Percentiles rank a stretch among this genome's conserved stretches.
Conservation (phyloP, 192 early-diverging fungal genomes). For the Mortierella antarctica region DNA sequence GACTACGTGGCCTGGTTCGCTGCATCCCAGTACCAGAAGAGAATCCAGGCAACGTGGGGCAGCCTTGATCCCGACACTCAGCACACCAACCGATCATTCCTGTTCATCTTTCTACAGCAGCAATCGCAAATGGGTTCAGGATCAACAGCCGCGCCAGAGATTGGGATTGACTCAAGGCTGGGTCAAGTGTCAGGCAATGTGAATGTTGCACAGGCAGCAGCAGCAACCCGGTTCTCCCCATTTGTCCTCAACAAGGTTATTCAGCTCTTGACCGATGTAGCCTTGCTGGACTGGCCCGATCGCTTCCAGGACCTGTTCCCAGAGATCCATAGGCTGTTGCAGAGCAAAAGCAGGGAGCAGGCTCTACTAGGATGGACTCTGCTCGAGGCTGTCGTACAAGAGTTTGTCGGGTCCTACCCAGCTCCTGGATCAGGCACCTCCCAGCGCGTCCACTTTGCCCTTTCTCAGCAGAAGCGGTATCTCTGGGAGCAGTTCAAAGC, state of each 20-base stretch:
- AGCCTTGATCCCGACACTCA: conserved; percentile 30
- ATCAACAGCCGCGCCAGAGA: background rate
- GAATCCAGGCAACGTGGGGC: conserved; percentile 39
- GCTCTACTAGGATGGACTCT: conserved; percentile 43
- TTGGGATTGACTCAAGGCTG: background rate
- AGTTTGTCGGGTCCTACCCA: conserved; percentile 39
- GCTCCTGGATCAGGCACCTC: conserved; percentile 27
- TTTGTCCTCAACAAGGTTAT: conserved; percentile 50
- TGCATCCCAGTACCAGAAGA: conserved; percentile 47
- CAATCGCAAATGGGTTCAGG: conserved; percentile 20
- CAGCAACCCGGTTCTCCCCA: conserved; percentile 6
- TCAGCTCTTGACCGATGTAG: conserved; percentile 42
- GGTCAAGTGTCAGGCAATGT: background rate
- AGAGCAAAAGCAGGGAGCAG: conserved; percentile 40
- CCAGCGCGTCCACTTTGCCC: conserved; percentile 18
- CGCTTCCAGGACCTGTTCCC: conserved; percentile 43
- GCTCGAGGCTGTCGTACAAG: conserved; percentile 36
- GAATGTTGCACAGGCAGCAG: background rate
- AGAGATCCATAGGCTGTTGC: conserved; percentile 31
- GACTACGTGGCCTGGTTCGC: conserved; percentile 46
- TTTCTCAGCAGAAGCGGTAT: conserved; percentile 28
- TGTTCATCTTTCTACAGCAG: conserved; percentile 38
- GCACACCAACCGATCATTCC: conserved; percentile 31
- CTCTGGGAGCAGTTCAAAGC: conserved; percentile 44
- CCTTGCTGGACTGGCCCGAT: conserved; percentile 47